phyloP scores from a whole-genome alignment of 139 green algal genomes.

The Eudorina sp. region DNA sequence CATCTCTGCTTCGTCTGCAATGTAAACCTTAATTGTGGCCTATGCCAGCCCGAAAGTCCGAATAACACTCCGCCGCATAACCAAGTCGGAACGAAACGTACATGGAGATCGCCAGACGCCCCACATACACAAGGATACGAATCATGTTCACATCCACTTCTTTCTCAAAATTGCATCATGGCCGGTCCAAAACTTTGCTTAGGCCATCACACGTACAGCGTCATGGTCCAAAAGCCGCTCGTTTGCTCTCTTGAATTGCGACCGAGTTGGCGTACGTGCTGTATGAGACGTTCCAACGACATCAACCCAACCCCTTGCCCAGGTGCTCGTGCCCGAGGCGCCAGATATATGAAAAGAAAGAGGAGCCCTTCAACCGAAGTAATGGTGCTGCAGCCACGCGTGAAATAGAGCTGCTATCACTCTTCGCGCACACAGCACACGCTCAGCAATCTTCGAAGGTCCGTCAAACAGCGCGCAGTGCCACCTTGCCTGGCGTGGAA shows the following conservation, averaged over 20 bases:
- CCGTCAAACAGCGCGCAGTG: slow-evolving; percentile 6
- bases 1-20: too few species aligned
- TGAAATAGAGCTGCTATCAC: slow-evolving; percentile 37
- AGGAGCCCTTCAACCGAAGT: background rate
- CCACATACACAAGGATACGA: background rate
- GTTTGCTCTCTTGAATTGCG: background rate
- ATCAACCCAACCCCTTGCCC: background rate
- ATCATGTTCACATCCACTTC: background rate
- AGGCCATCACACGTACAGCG: background rate
- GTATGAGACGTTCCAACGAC: background rate
- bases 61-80: too few species aligned
- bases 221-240: background rate
- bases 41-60: too few species aligned
- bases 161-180: slow-evolving; percentile 6
- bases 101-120: background rate
- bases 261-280: background rate
- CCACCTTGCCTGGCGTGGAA: slow-evolving; percentile 1
- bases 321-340: background rate
- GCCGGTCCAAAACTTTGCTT: background rate
- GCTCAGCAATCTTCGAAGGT: slow-evolving; percentile 31
- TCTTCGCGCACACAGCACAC: slow-evolving; percentile 12
- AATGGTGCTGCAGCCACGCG: slow-evolving; percentile 8
- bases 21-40: too few species aligned
- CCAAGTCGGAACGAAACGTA: background rate
- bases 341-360: background rate